Evolutionary conservation across 352 stramenopile species (phyloP).

Genomic region (Globisporangium sylvaticum): DNA sequence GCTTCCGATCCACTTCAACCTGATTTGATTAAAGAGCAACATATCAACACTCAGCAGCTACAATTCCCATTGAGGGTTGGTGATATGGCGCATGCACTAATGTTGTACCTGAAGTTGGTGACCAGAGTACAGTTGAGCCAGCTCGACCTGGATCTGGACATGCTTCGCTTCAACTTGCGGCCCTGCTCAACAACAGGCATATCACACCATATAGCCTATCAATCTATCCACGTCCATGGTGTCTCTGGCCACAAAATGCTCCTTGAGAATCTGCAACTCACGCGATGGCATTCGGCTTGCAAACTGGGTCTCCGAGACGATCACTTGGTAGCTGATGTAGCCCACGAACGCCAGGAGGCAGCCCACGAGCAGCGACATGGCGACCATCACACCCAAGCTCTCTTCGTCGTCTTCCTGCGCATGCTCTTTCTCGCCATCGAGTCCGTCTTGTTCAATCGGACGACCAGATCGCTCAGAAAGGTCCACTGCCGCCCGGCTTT

Average conservation of each 20-base stretch:
- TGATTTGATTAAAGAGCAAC: background rate
- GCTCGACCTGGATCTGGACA: slow-evolving; percentile 25
- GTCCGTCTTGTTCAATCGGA: background rate
- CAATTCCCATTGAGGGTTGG: background rate
- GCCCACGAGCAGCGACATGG: slow-evolving; percentile 13
- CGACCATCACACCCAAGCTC: slow-evolving; percentile 15
- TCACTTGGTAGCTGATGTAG: slow-evolving; percentile 13
- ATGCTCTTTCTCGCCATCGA: background rate
- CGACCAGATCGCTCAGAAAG: background rate
- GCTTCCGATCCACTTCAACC: slow-evolving; percentile 24
- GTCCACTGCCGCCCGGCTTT: background rate
- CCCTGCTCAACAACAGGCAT: slow-evolving; percentile 6
- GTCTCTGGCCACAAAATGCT: no score
- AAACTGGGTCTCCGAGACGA: slow-evolving; percentile 7
- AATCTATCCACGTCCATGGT: no score
- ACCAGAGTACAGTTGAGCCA: slow-evolving; percentile 37
- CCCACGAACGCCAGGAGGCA: slow-evolving; percentile 20
- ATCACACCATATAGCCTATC: background rate
- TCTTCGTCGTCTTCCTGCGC: background rate
- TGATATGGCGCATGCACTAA: background rate
- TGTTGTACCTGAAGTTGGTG: slow-evolving; percentile 17
- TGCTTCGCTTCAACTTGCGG: slow-evolving; percentile 35
- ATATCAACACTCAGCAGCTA: background rate
- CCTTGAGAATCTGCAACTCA: no score
- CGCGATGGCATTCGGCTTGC: background rate